Base-by-base conservation (phyloP, 768 basidiomycete species). In the Kwoniella dejecticola region DNA sequence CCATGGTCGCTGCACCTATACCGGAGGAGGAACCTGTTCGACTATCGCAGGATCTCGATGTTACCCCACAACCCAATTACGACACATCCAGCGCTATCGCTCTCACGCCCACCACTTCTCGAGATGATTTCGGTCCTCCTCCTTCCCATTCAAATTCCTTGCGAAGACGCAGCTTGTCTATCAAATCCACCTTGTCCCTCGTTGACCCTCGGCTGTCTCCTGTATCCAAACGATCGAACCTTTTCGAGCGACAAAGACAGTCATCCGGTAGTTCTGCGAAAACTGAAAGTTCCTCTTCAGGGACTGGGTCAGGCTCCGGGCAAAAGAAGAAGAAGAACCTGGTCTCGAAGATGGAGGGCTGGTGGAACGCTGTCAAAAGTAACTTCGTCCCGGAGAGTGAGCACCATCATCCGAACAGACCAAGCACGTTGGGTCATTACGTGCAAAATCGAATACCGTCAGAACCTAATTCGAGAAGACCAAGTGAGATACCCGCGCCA, bases 291-390 rank as follows among this genome's bases (percentile, higher is more conserved):
- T 62, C 66, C 60, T 41, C 48, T 21, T 48, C 60, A 31, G 49
- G 38, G 6, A 59, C 23, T 26, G 62, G 57, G 13, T 48, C 60
- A 26, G 46, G 38, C 7, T 56, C 23, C 26, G 62, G 57, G n/a
- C 52, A 29, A 21, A 71, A 70, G 62, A 68, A 66, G 49, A 74
- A 73, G 47, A 71, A 74, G 56, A 72, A 68, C 36, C 40, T 78
- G 38, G 74, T 69, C 15, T 53, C 36, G 2, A 42, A 53, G 64
- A 77, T 79, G 68, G 79, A 79, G 58, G 79, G 79, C 3, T 79
- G 79, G 79, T 79, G 79, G 79, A 75, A 72, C 33, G 74, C 79
- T 26, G 79, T 79, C 52, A 78, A 78, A 44, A 70, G 67, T 60
- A 79, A 77, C 54, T 77, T 79, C 42, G 61, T 60, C 1, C 65